Evolutionary conservation across 2,329 filamentous ascomycete genomes (phyloP), one percentile per base, ranked within the genome.

Genomic region (Aureobasidium subglaciale): DNA sequence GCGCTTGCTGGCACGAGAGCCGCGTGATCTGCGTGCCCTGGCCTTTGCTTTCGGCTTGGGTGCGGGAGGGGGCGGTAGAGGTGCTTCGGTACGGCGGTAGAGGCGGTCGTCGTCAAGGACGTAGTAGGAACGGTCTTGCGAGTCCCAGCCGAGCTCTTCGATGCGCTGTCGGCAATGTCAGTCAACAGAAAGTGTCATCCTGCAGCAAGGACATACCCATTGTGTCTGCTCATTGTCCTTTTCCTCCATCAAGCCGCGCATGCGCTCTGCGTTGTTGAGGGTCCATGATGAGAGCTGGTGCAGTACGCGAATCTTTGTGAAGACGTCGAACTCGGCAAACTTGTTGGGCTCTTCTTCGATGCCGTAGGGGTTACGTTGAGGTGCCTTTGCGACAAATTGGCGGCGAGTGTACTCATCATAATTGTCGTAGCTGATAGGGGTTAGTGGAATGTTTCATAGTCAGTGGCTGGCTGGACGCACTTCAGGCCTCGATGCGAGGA

Each of bases 371-470:
- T 96, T 97, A 55, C 80, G 80, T 10, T 81, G 70, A 3, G 90
- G 86, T 2, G 87, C 85, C 72, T 90, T 95, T n/a, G 85, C 80
- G 53, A 87, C 73, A 69, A 90, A 99, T 70, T 96, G 91, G 58
- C 90, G 86, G 63, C 90, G 84, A 30, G 90, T 87, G 68, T 96
- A 96, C 66, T 96, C 90, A 67, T 97, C 90, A 63, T 97, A 95
- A 46, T 93, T 85, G 3, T 95, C 90, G 52, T 78, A 82, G 1
- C 91, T 96, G 63, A 24, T 30, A 20, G 11, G 27, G 20, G 35
- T 53, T 41, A 41, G 46, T 18, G 13, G 9, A 29, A 49, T 43
- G 24, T 8, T 49, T 35, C 18, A 48, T 41, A 20, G 38, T 32
- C 15, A 13, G 50, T 54, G 50, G 50, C 38, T 54, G 50, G 38